Conservation (phyloP, 2,329 filamentous ascomycete genomes). For the Emydomyces testavorans region DNA sequence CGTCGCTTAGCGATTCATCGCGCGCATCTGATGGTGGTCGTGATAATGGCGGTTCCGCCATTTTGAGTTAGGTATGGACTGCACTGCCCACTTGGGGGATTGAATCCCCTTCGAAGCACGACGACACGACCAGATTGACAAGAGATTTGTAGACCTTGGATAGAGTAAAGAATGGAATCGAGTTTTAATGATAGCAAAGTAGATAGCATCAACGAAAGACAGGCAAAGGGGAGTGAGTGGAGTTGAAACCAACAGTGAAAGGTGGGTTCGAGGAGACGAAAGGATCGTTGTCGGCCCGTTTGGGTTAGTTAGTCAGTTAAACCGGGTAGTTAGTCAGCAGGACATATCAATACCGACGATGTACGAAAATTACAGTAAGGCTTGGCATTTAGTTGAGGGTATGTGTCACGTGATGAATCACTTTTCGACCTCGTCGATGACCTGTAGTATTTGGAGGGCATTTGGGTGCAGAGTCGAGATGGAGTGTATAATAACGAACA, state of each 20-base stretch:
- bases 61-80: constrained; percentile 8
- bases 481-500: too few relatives aligned
- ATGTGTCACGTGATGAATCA: too few relatives aligned
- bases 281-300: too few relatives aligned
- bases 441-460: too few relatives aligned
- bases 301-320: not conserved
- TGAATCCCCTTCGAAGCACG: constrained; percentile 5
- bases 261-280: constrained; percentile 12
- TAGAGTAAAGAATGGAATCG: constrained; percentile 11
- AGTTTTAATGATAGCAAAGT: constrained; percentile 13
- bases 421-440: too few relatives aligned
- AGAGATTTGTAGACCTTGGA: not conserved
- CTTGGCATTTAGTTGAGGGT: too few relatives aligned
- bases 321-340: not conserved
- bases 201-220: constrained; percentile 11
- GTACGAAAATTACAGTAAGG: not conserved
- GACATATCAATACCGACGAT: not conserved
- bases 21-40: constrained; percentile 19
- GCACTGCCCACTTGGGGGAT: constrained; percentile 16
- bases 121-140: constrained; percentile 3
- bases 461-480: too few relatives aligned
- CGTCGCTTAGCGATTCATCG: constrained; percentile 21
- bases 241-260: constrained; percentile 8
- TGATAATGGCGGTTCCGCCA: constrained; percentile 18
- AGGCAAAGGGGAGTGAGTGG: not conserved